phyloP scores from a whole-genome alignment of 495 filamentous ascomycete genomes.

The Niebla homalea region DNA sequence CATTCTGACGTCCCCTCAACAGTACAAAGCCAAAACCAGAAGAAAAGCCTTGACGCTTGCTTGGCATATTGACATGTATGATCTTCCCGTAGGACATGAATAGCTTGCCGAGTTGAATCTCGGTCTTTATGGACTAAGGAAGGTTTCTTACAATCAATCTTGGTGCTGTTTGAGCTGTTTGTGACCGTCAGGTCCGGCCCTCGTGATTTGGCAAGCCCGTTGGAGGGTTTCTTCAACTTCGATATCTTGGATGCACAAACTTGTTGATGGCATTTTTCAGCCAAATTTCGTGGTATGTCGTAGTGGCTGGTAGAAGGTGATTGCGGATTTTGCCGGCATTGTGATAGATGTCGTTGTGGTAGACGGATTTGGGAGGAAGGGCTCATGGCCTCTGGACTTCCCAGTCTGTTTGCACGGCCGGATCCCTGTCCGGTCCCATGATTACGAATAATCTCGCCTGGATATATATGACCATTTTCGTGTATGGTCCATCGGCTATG shows the following conservation, averaged over 20 bases:
- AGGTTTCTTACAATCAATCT: conserved; percentile 91
- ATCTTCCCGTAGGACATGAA: conserved; percentile 87
- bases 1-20: conserved; percentile 77
- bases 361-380: no score
- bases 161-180: conserved; percentile 40
- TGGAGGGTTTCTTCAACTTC: conserved; percentile 32
- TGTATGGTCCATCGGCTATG: no score
- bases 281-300: no score
- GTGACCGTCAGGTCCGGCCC: neutral
- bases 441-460: no score
- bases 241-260: conserved; percentile 71
- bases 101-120: conserved; percentile 60
- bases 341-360: no score
- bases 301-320: no score
- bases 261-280: no score
- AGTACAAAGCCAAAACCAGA: conserved; percentile 89
- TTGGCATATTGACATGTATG: conserved; percentile 67
- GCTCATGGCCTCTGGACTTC: no score
- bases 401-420: no score
- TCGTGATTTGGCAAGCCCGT: conserved; percentile 10
- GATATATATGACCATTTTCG: no score
- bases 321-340: no score
- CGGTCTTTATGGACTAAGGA: conserved; percentile 85
- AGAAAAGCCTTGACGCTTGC: conserved; percentile 49
- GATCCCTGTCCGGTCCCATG: no score